Conservation (phyloP, 306 rosid genomes). For the Lathyrus oleraceus region DNA sequence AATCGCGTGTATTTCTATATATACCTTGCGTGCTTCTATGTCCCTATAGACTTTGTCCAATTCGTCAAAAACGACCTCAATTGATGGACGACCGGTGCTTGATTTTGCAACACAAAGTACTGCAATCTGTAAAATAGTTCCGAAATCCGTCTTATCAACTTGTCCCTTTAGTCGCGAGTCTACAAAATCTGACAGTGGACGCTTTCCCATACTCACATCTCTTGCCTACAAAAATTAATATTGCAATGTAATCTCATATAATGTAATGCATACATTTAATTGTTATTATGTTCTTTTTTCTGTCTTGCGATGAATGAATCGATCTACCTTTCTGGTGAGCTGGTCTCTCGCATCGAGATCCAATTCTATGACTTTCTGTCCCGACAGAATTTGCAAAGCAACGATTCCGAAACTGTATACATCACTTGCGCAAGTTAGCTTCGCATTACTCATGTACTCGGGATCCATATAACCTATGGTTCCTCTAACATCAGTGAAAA, state of each 20-base stretch:
- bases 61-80: constrained; percentile 62
- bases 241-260: background rate
- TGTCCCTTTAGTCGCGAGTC: constrained; percentile 66
- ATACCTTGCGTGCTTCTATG: constrained; percentile 29
- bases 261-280: background rate
- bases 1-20: background rate
- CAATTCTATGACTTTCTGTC: constrained; percentile 76
- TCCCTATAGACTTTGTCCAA: constrained; percentile 59
- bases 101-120: constrained; percentile 83
- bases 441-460: constrained; percentile 89
- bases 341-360: constrained; percentile 88
- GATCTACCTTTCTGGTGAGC: constrained; percentile 68
- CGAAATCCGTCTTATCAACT: constrained; percentile 56
- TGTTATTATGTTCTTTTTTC: too few relatives aligned
- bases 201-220: constrained; percentile 67
- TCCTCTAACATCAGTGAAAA: constrained; percentile 83
- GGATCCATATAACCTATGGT: constrained; percentile 97
- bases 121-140: constrained; percentile 63
- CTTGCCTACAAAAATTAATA: constrained; percentile 55
- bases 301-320: background rate
- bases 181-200: constrained; percentile 68
- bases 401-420: constrained; percentile 86
- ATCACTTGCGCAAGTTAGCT: constrained; percentile 83
- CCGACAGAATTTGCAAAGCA: constrained; percentile 73
- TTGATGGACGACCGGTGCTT: constrained; percentile 72